phyloP scores from a whole-genome alignment of 176 grass and related monocot species.

The Urochloa ruziziensis region DNA sequence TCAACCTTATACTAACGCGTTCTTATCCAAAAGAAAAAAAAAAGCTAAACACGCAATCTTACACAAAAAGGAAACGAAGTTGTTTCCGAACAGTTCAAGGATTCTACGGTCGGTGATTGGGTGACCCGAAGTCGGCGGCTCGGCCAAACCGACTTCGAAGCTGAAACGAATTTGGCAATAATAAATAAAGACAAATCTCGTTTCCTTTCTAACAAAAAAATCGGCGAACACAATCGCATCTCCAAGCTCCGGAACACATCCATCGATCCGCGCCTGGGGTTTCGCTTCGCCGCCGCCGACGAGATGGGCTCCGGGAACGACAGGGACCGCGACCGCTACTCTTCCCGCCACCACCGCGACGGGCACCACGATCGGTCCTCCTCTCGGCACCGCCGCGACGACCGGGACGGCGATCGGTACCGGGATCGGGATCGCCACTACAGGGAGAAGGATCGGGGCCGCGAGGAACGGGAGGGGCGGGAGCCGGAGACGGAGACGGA shows the following conservation, averaged over 20 bases:
- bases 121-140: too few species aligned
- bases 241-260: neutral
- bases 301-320: constrained; percentile 28
- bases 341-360: too few species aligned
- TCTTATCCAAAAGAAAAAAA: too few species aligned
- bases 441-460: neutral
- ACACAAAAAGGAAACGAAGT: too few species aligned
- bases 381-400: neutral
- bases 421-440: neutral
- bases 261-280: constrained; percentile 8
- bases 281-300: neutral
- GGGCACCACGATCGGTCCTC: constrained; percentile 17
- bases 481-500: constrained; percentile 23
- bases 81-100: too few species aligned
- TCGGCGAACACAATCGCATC: neutral
- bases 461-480: neutral
- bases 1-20: too few species aligned
- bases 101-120: too few species aligned
- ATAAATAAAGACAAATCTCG: too few species aligned
- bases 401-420: neutral
- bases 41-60: too few species aligned
- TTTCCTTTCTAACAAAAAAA: neutral
- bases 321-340: too few species aligned
- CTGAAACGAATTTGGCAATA: too few species aligned
- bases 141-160: too few species aligned